Conservation (phyloP, 768 basidiomycete species). For the Phallus indusiatus region DNA sequence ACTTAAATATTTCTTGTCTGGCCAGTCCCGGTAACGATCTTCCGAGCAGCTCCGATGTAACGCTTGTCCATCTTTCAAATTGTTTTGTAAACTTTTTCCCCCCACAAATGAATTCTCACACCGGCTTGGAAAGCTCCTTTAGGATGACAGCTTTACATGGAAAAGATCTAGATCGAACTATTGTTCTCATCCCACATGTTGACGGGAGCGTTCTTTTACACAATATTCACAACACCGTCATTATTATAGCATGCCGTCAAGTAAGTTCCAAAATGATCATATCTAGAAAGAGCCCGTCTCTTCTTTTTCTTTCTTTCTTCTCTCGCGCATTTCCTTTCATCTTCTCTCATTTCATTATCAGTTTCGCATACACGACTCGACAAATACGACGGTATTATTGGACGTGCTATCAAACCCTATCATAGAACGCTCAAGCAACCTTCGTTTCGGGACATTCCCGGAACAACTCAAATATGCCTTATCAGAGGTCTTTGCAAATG, state of each 20-base stretch:
- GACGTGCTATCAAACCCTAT: conserved; percentile 62
- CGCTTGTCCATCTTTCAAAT: conserved; percentile 52
- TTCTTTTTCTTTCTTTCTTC: not conserved
- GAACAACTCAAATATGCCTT: conserved; percentile 14
- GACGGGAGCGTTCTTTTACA: conserved; percentile 68
- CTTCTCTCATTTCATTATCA: no score
- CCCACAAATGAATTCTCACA: conserved; percentile 5
- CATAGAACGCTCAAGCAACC: conserved; percentile 61
- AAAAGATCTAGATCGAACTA: conserved; percentile 44
- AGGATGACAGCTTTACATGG: conserved; percentile 54
- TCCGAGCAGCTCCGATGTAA: conserved; percentile 34
- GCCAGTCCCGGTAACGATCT: conserved; percentile 21
- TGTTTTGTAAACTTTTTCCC: conserved; percentile 66
- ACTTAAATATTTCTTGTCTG: conserved; percentile 38
- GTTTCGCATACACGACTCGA: conserved; percentile 85
- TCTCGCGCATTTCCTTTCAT: no score
- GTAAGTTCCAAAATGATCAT: conserved; percentile 28
- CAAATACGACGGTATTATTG: conserved; percentile 53
- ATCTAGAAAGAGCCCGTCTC: not conserved
- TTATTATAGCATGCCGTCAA: conserved; percentile 78
- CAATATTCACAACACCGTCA: conserved; percentile 46
- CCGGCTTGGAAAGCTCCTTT: conserved; percentile 9
- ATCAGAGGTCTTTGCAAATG: not conserved
- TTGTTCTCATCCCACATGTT: conserved; percentile 58
- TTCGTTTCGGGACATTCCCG: conserved; percentile 64